These are phyloP conservation scores for Cercophora newfieldiana DNA, from an alignment of 495 filamentous ascomycete genomes.

Conservation along the genomic window DNA sequence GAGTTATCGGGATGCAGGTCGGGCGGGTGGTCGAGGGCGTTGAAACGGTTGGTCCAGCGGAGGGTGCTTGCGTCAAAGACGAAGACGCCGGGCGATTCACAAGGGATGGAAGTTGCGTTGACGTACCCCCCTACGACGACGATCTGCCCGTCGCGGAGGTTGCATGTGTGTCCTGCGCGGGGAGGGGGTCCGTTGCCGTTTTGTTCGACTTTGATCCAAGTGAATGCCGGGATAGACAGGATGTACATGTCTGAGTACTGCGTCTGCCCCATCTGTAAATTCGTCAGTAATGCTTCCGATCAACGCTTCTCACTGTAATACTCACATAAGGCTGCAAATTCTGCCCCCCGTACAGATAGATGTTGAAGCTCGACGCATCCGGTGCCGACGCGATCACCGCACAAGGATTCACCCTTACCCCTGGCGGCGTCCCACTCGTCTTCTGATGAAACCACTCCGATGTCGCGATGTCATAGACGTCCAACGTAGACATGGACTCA, in stretches of 20 bases:
- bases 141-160: constrained; percentile 69
- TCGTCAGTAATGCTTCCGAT: neutral
- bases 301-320: neutral
- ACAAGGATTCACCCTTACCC: constrained; percentile 71
- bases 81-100: constrained; percentile 69
- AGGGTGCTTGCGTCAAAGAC: constrained; percentile 64
- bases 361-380: constrained; percentile 68
- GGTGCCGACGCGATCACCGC: constrained; percentile 69
- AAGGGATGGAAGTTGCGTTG: constrained; percentile 56
- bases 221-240: constrained; percentile 70
- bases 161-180: constrained; percentile 70
- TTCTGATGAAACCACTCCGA: constrained; percentile 77
- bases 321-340: constrained; percentile 59
- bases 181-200: constrained; percentile 53
- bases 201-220: constrained; percentile 66
- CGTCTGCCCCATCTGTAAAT: constrained; percentile 38
- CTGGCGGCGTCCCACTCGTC: constrained; percentile 61
- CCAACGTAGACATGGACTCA: constrained; percentile 69
- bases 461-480: constrained; percentile 75
- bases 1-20: constrained; percentile 42
- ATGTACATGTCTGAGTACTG: constrained; percentile 79
- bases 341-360: constrained; percentile 77
- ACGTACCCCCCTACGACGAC: constrained; percentile 72
- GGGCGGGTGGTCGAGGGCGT: constrained; percentile 39
- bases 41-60: constrained; percentile 62